Evolutionary conservation across 257 asterid species (phyloP), one percentile per base, ranked within the genome.

Genomic region (Solanum chmielewskii): DNA sequence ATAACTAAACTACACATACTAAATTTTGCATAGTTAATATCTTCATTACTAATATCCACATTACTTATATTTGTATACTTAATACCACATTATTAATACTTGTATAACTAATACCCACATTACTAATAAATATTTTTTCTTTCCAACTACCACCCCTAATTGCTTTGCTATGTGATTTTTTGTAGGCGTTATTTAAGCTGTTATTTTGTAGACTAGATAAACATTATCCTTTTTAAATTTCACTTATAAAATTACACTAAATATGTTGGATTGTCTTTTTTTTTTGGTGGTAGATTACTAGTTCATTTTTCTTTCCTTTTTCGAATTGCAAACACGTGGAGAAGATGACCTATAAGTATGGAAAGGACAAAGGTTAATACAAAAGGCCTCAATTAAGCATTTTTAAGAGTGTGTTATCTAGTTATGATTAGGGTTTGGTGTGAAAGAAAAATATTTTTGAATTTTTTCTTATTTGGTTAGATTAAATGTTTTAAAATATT

Each of bases 141-240:
- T 5, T 37, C 7, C 7, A 37, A 5, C 39, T 37, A 37, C 1
- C 39, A 37, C 39, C 39, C 39, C 39, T 37, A n/a, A 62, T 62
- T 62, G 70, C 3, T 23, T 62, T 62, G 70, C 31, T 62, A n/a
- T 10, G 2, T 62, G 27, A 1, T 5, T 56, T 60, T 62, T 62
- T 62, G 11, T 62, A 37, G 39, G 27, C 25, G 29, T 60, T 59
- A 59, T 25, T 23, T 23, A 10, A 23, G 27, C 6, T 60, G 2
- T 33, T 33, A 33, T 33, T 33, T 33, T 33, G 35, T 33, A 33
- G 35, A 33, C 5, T 33, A 33, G 35, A 4, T 62, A n/a, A 23
- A 62, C 70, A 23, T 7, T 5, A 0, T 62, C 0, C 0, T 2
- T 23, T 23, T 4, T 23, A 2, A 11, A 62, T 3, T 2, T 6